phyloP scores from a whole-genome alignment of 192 early-diverging fungal species.

The Umbelopsis ramanniana region DNA sequence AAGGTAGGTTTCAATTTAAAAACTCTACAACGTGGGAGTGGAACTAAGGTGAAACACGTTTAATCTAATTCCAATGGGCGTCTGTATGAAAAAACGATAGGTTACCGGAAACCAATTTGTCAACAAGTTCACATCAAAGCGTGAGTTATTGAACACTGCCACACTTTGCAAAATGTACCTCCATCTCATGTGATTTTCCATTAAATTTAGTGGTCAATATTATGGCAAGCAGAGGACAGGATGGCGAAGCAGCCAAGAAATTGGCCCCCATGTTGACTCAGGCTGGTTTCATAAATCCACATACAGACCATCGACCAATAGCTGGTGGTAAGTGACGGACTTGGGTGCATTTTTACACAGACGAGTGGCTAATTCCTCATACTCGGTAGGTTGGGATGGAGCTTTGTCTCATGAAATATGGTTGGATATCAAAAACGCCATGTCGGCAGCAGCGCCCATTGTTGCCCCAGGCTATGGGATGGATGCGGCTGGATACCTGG shows the following conservation, averaged over 20 bases:
- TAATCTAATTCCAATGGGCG: neutral
- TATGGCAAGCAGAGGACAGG: slow-evolving; percentile 1
- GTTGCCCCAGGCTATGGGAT: neutral
- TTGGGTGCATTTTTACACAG: neutral
- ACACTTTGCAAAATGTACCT: too few species aligned
- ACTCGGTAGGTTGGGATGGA: slow-evolving; percentile 9
- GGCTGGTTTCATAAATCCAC: neutral
- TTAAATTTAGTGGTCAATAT: neutral
- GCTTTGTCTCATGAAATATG: slow-evolving; percentile 4
- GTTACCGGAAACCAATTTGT: neutral
- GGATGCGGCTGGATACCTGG: neutral
- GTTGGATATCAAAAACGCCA: slow-evolving; percentile 20
- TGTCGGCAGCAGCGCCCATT: neutral
- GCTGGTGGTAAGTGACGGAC: slow-evolving; percentile 1
- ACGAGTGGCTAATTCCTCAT: neutral
- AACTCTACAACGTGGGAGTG: neutral
- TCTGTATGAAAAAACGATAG: too few species aligned
- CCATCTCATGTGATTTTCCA: neutral
- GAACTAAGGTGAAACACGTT: neutral
- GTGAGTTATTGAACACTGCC: neutral
- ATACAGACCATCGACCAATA: slow-evolving; percentile 11
- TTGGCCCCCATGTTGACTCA: neutral
- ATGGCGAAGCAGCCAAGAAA: slow-evolving; percentile 2
- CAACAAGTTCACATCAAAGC: neutral
- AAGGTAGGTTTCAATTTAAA: slow-evolving; percentile 18